phyloP scores from a whole-genome alignment of 2,329 filamentous ascomycete species.

The Ophiocordyceps unilateralis region DNA sequence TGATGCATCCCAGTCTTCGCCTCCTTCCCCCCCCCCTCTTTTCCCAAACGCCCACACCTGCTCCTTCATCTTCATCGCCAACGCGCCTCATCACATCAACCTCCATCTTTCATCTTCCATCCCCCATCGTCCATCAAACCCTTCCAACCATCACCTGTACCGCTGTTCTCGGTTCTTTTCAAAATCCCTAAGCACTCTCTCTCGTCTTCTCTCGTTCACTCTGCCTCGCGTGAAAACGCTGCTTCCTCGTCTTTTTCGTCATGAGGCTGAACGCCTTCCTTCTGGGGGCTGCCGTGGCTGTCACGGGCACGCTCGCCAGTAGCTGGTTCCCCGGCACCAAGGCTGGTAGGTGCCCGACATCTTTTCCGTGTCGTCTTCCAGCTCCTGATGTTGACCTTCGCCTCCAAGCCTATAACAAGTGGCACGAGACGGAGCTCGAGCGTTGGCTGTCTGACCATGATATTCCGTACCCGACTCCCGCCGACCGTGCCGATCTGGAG shows the following conservation, averaged over 20 bases:
- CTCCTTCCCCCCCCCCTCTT: too few relatives aligned
- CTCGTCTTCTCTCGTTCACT: too few relatives aligned
- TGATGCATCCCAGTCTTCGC: too few relatives aligned
- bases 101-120: too few relatives aligned
- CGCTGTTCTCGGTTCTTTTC: too few relatives aligned
- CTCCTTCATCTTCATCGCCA: too few relatives aligned
- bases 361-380: neutral
- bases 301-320: constrained; percentile 52
- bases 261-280: constrained; percentile 68
- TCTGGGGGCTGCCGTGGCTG: constrained; percentile 54
- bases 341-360: constrained; percentile 42
- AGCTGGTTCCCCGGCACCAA: constrained; percentile 65
- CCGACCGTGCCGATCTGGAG: constrained; percentile 90
- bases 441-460: constrained; percentile 89
- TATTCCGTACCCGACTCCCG: constrained; percentile 74
- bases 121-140: too few relatives aligned
- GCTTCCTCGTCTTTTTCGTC: constrained; percentile 9
- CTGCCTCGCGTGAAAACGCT: too few relatives aligned
- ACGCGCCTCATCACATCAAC: too few relatives aligned
- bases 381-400: neutral
- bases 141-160: too few relatives aligned
- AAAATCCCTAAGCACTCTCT: too few relatives aligned
- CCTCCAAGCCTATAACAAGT: constrained; percentile 78
- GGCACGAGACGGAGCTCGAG: constrained; percentile 96
- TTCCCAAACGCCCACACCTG: too few relatives aligned